Percentiles rank a stretch among this genome's conserved stretches.
Evolutionary conservation across 441 rosid genomes (phyloP).

Genomic region (Gossypium aridum): DNA sequence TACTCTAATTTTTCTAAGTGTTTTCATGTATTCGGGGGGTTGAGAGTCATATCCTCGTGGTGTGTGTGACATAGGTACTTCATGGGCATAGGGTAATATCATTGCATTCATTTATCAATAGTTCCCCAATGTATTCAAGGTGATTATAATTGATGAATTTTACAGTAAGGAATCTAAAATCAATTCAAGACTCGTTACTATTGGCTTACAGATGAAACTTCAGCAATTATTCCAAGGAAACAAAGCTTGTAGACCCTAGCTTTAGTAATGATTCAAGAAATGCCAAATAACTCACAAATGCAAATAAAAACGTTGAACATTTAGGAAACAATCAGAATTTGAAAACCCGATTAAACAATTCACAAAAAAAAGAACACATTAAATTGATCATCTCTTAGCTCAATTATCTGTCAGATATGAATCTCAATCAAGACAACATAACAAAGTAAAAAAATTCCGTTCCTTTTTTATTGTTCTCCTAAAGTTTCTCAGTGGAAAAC

Average conservation of each 20-base stretch:
- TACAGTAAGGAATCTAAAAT: neutral
- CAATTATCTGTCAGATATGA: neutral
- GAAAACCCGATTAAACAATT: neutral
- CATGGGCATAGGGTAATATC: neutral
- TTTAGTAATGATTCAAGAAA: conserved; percentile 1
- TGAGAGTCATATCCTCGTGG: neutral
- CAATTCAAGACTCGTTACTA: neutral
- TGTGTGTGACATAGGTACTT: no score
- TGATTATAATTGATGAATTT: neutral
- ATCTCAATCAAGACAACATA: neutral
- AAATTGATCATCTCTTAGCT: neutral
- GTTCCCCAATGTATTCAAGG: neutral
- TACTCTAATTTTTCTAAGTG: neutral
- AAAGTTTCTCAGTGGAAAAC: neutral
- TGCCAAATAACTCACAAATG: neutral
- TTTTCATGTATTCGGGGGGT: neutral
- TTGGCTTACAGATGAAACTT: neutral
- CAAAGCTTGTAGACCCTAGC: neutral
- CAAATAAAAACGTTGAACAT: neutral
- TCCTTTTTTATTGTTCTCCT: neutral
- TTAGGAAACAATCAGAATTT: neutral
- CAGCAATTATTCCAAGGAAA: neutral
- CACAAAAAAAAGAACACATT: neutral
- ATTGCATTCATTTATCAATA: neutral
- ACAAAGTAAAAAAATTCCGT: neutral